phyloP scores from a whole-genome alignment of 306 rosid genomes.

The Quercus alba region DNA sequence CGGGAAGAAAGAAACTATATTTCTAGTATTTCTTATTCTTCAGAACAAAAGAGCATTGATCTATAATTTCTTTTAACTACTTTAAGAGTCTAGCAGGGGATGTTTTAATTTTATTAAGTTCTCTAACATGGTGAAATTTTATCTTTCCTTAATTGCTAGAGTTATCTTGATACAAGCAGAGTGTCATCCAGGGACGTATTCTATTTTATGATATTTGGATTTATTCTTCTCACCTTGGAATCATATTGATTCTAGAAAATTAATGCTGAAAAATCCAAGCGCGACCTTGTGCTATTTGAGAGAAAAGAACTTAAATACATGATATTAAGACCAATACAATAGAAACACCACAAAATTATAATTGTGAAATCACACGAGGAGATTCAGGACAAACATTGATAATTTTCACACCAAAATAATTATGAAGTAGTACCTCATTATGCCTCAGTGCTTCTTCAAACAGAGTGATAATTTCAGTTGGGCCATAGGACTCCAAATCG shows the following conservation, averaged over 20 bases:
- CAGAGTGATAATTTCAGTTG: constrained; percentile 41
- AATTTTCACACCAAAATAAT: constrained; percentile 3
- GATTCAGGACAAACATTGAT: neutral
- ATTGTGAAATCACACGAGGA: neutral
- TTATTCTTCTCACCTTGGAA: too few relatives aligned
- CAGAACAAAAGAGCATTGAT: neutral
- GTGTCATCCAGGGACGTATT: neutral
- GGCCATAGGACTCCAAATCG: constrained; percentile 69
- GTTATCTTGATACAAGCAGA: neutral
- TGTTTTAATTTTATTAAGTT: neutral
- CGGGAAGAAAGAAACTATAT: neutral
- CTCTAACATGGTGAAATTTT: neutral
- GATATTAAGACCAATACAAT: neutral
- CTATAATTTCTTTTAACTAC: neutral
- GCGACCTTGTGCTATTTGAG: neutral
- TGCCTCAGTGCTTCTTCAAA: constrained; percentile 71
- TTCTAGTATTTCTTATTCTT: neutral
- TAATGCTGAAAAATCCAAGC: too few relatives aligned
- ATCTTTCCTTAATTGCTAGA: neutral
- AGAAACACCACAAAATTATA: neutral
- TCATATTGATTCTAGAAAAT: too few relatives aligned
- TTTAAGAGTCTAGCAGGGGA: neutral
- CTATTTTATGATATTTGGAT: neutral
- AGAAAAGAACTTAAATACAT: neutral
- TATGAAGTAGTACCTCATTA: constrained; percentile 57